phyloP scores from a whole-genome alignment of 2,329 filamentous ascomycete species.

The Rutstroemia sp. region DNA sequence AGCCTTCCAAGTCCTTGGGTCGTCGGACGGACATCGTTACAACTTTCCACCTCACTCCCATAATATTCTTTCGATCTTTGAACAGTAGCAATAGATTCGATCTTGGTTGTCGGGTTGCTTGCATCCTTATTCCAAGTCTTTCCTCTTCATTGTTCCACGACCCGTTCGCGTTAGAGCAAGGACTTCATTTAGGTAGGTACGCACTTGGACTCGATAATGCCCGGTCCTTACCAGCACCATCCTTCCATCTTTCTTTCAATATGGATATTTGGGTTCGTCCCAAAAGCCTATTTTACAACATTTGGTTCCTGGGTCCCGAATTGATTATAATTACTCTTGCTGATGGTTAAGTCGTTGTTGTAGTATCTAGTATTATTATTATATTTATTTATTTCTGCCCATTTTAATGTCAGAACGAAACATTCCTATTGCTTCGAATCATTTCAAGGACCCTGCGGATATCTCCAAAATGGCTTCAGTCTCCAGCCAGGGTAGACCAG shows the following conservation, averaged over 20 bases:
- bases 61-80: too few relatives aligned
- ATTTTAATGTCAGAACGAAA: conserved; percentile 7
- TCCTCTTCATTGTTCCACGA: neutral
- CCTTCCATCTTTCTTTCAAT: conserved; percentile 6
- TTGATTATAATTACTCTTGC: neutral
- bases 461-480: conserved; percentile 9
- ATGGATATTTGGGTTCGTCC: conserved; percentile 9
- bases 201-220: conserved; percentile 10
- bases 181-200: conserved; percentile 5
- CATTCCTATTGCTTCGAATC: conserved; percentile 7
- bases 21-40: too few relatives aligned
- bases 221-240: conserved; percentile 7
- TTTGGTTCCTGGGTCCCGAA: neutral
- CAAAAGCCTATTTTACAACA: conserved; percentile 5
- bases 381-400: neutral
- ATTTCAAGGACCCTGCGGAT: conserved; percentile 4
- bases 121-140: neutral
- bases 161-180: neutral
- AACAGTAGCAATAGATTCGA: too few relatives aligned
- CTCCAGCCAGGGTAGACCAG: neutral
- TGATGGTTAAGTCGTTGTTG: neutral
- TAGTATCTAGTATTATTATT: neutral
- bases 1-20: too few relatives aligned
- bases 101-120: too few relatives aligned
- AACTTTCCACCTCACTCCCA: too few relatives aligned